A percentile compares a stretch with the other conserved stretches of the same genome.
phyloP scores from a whole-genome alignment of 2,329 filamentous ascomycete species.

The Chaetomium sp. region DNA sequence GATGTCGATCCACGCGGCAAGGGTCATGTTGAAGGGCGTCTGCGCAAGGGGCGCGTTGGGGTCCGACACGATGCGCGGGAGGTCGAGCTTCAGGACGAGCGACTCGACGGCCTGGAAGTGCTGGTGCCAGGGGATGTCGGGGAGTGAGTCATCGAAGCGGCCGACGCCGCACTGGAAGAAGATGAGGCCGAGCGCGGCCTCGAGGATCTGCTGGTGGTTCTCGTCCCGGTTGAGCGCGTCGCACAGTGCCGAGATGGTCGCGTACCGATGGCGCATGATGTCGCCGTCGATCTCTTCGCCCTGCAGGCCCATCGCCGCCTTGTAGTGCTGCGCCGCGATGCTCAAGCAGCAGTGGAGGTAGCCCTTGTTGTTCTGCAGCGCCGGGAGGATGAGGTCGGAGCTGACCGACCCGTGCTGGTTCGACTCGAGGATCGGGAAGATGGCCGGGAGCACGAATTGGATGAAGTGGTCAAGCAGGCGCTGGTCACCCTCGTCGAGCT shows the following conservation, averaged over 20 bases:
- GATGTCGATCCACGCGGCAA: conserved; percentile 96
- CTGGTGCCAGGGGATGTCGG: conserved; percentile 94
- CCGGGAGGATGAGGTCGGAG: conserved; percentile 81
- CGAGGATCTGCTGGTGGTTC: conserved; percentile 84
- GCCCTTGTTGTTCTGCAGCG: conserved; percentile 85
- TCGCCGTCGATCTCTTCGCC: conserved; percentile 81
- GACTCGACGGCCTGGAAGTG: conserved; percentile 92
- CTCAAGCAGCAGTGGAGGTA: conserved; percentile 96
- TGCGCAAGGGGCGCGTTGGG: conserved; percentile 61
- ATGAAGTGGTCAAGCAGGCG: conserved; percentile 89
- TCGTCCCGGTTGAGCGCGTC: conserved; percentile 77
- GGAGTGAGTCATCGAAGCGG: conserved; percentile 77
- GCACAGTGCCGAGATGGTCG: conserved; percentile 83
- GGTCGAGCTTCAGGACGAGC: conserved; percentile 80
- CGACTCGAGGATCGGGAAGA: conserved; percentile 89
- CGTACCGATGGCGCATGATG: conserved; percentile 88
- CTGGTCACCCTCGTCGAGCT: conserved; percentile 86
- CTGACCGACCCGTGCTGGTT: conserved; percentile 83
- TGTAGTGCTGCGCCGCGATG: conserved; percentile 89
- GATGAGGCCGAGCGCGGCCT: conserved; percentile 91
- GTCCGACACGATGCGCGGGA: conserved; percentile 68
- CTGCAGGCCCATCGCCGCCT: conserved; percentile 68
- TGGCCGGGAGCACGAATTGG: conserved; percentile 78
- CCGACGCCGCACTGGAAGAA: conserved; percentile 95
- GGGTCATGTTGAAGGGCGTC: conserved; percentile 91